Conservation (phyloP, 1,284 basidiomycete species). For the Marasmius oreades region DNA sequence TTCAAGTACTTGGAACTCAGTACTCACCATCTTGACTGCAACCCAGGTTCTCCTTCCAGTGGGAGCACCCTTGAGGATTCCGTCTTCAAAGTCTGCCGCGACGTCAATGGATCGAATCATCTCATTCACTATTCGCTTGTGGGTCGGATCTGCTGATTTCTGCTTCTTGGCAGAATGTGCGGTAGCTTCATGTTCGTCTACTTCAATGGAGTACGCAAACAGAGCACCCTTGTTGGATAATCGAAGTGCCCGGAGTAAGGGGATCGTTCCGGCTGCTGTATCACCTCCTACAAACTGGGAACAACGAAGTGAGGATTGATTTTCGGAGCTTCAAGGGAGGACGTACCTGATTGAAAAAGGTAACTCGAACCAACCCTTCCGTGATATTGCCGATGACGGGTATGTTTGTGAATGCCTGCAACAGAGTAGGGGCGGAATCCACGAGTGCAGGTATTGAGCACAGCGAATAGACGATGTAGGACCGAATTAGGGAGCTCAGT, state of each 20-base stretch:
- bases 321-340: background rate
- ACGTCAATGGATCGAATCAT: conserved; percentile 73
- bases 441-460: conserved; percentile 78
- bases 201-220: conserved; percentile 85
- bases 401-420: conserved; percentile 56
- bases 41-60: conserved; percentile 70
- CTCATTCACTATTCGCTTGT: conserved; percentile 67
- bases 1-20: background rate
- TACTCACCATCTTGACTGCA: conserved; percentile 73
- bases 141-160: conserved; percentile 28
- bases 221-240: conserved; percentile 72
- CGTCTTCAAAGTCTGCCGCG: conserved; percentile 76
- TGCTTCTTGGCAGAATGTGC: conserved; percentile 20
- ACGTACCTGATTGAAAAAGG: conserved; percentile 82
- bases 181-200: conserved; percentile 56
- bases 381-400: conserved; percentile 68
- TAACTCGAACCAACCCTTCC: conserved; percentile 70
- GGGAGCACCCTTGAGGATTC: conserved; percentile 26
- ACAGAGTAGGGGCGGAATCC: conserved; percentile 72
- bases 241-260: conserved; percentile 62
- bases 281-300: conserved; percentile 86
- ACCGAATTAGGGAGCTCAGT: conserved; percentile 42
- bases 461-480: conserved; percentile 80
- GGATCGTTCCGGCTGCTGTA: conserved; percentile 65
- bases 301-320: background rate